Conservation (phyloP, 164 flowering plant species). For the Umbellularia californica region DNA sequence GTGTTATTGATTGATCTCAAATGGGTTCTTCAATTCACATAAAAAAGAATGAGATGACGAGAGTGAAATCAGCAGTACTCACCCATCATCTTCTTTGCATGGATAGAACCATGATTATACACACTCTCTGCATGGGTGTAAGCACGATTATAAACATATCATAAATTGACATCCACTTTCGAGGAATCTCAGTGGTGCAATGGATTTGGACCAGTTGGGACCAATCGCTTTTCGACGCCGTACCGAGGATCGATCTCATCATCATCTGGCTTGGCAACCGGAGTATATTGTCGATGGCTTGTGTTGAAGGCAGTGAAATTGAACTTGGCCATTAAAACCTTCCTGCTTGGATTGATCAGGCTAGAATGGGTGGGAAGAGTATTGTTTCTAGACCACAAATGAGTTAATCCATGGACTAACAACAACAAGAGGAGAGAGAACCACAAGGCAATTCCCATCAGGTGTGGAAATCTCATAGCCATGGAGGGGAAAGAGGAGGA, state of each 20-base stretch:
- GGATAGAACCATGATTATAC: too few relatives aligned
- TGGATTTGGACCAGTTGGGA: slow-evolving; percentile 71
- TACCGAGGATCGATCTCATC: slow-evolving; percentile 44
- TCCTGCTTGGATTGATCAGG: slow-evolving; percentile 16
- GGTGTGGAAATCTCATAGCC: slow-evolving; percentile 20
- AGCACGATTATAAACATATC: background rate
- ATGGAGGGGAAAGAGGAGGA: slow-evolving; percentile 15
- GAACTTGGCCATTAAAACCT: slow-evolving; percentile 21
- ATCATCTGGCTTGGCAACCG: slow-evolving; percentile 8
- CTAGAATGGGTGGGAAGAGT: slow-evolving; percentile 6
- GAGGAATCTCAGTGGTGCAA: slow-evolving; percentile 51
- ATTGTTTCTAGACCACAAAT: slow-evolving; percentile 4
- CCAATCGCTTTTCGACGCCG: slow-evolving; percentile 48
- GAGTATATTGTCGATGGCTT: slow-evolving; percentile 10
- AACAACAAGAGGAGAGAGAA: slow-evolving; percentile 26
- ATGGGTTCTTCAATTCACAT: background rate
- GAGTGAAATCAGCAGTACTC: background rate
- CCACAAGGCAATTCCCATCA: slow-evolving; percentile 23
- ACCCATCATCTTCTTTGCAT: background rate
- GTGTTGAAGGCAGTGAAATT: slow-evolving; percentile 36
- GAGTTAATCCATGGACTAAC: slow-evolving; percentile 12
- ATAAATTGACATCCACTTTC: background rate
- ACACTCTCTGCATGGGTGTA: background rate
- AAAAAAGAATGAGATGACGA: background rate
- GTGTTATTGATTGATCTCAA: slow-evolving; percentile 8